A percentile compares a stretch with the other conserved stretches of the same genome.
Evolutionary conservation across 2,329 filamentous ascomycete genomes (phyloP).

Genomic region (Ambrosiella beaveri): DNA sequence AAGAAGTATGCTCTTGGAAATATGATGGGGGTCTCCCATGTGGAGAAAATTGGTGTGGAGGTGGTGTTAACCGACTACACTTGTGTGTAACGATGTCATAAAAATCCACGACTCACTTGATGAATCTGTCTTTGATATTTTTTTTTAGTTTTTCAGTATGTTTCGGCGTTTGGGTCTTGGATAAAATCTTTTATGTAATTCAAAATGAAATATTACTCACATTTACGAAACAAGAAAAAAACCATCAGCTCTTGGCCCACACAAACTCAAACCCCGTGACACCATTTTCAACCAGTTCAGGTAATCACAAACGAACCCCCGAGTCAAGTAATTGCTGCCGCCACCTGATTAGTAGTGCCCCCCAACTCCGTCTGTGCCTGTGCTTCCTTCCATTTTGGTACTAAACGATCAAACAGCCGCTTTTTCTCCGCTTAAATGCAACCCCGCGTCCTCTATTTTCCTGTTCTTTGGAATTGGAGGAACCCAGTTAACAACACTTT

Average conservation of each 20-base stretch:
- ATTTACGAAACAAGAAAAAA: too few relatives aligned
- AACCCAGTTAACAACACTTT: background rate
- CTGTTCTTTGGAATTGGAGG: background rate
- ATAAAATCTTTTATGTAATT: too few relatives aligned
- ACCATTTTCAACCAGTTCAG: background rate
- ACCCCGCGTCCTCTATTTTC: background rate
- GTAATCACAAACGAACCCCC: background rate
- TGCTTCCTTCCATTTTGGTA: background rate
- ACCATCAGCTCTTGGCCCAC: too few relatives aligned
- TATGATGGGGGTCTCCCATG: conserved; percentile 6
- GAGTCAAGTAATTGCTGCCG: background rate
- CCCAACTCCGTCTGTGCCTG: background rate
- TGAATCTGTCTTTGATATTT: background rate
- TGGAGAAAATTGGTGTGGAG: conserved; percentile 6
- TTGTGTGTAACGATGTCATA: background rate
- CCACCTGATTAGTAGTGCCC: background rate
- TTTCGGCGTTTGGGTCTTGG: too few relatives aligned
- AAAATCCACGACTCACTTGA: background rate
- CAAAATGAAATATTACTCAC: too few relatives aligned
- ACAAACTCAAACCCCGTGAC: background rate
- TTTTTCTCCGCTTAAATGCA: conserved; percentile 7
- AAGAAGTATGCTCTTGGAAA: background rate
- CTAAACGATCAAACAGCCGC: conserved; percentile 3
- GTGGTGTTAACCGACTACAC: conserved; percentile 1
- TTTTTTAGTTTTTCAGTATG: background rate